Conservation (phyloP, 345 rosid species). For the Eucalyptus paniculata region DNA sequence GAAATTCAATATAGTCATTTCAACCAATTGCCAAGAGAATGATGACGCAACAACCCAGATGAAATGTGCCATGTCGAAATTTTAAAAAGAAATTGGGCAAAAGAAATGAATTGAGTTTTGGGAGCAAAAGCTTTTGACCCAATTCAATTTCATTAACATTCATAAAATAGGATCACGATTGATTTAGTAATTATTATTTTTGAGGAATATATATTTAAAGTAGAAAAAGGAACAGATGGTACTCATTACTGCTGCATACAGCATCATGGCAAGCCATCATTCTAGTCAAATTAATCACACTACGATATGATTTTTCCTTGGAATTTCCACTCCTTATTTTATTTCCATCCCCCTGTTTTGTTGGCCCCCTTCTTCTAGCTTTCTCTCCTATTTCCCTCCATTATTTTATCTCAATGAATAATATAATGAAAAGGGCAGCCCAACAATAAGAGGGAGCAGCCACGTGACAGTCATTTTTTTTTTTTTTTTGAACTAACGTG, state of each 20-base stretch:
- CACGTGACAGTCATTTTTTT: background rate
- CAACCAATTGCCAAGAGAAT: background rate
- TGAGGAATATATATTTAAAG: background rate
- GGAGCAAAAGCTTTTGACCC: background rate
- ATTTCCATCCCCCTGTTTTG: background rate
- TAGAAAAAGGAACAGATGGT: background rate
- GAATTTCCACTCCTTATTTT: background rate
- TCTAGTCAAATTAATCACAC: background rate
- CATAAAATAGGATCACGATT: background rate
- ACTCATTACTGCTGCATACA: background rate
- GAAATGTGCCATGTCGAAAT: background rate
- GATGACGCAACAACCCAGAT: rapidly evolving
- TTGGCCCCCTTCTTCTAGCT: background rate
- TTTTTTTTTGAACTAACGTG: background rate
- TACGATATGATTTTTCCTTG: background rate
- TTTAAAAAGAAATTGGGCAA: background rate
- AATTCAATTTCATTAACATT: too few species aligned
- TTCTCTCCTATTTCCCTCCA: background rate
- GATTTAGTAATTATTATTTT: background rate
- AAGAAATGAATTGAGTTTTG: background rate
- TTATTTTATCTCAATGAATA: background rate
- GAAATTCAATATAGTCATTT: background rate
- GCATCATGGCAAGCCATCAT: background rate
- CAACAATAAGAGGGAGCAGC: background rate
- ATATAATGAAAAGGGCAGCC: background rate